phyloP scores from a whole-genome alignment of 176 grass and related monocot genomes.

The Carex pumila region DNA sequence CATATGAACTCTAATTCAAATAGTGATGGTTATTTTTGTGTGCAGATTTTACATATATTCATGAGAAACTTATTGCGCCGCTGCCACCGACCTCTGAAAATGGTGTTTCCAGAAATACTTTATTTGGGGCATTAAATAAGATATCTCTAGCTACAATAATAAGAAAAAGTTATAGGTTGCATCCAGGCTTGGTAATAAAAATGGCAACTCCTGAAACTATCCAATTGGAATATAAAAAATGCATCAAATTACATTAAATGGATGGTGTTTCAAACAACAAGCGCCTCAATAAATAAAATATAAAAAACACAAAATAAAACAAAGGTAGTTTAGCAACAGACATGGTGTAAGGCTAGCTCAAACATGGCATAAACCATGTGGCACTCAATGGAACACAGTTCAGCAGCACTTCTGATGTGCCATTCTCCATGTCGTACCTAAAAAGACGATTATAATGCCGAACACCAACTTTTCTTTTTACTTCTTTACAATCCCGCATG shows the following conservation, averaged over 20 bases:
- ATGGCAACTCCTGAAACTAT: too few relatives aligned
- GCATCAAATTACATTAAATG: too few relatives aligned
- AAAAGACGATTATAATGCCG: background rate
- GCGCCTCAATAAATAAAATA: too few relatives aligned
- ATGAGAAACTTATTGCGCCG: slow-evolving; percentile 74
- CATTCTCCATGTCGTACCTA: background rate
- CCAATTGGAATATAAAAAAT: too few relatives aligned
- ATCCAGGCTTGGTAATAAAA: too few relatives aligned
- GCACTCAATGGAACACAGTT: background rate
- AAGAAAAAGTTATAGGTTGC: too few relatives aligned
- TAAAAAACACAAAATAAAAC: too few relatives aligned
- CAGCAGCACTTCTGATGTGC: background rate
- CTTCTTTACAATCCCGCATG: background rate
- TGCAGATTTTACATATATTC: slow-evolving; percentile 88
- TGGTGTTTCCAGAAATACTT: slow-evolving; percentile 74
- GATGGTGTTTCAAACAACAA: too few relatives aligned
- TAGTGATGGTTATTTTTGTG: background rate
- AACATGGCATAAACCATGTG: background rate
- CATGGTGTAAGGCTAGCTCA: background rate
- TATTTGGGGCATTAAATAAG: slow-evolving; percentile 67
- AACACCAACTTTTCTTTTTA: too few relatives aligned
- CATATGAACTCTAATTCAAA: background rate
- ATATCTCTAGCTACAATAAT: too few relatives aligned
- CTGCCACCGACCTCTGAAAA: slow-evolving; percentile 66
- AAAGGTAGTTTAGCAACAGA: background rate